phyloP scores from a whole-genome alignment of 805 yeast genomes.

The Starmerella kuoi region DNA sequence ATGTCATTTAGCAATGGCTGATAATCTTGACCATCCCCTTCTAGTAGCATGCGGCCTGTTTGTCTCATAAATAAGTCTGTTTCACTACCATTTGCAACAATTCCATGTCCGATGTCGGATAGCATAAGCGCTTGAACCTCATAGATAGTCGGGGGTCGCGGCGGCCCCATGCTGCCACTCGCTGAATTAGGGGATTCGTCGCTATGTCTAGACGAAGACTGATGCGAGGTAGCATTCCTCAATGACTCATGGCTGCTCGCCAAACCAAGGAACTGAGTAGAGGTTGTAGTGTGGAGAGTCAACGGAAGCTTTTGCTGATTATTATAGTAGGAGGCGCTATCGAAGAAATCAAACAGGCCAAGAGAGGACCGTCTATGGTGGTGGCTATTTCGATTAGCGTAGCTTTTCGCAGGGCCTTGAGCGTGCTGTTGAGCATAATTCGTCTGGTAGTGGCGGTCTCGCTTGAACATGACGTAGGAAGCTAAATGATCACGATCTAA shows the following conservation, averaged over 20 bases:
- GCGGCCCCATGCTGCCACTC: conserved; percentile 8
- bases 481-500: conserved; percentile 26
- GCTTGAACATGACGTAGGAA: conserved; percentile 19
- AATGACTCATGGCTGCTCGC: conserved; percentile 17
- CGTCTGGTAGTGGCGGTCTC: conserved; percentile 19
- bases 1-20: conserved; percentile 21
- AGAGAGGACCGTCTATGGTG: conserved; percentile 18
- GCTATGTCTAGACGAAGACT: background rate
- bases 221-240: background rate
- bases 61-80: conserved; percentile 27
- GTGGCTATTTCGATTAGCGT: conserved; percentile 9
- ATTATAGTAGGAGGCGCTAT: conserved; percentile 1
- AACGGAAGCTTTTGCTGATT: conserved; percentile 9
- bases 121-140: conserved; percentile 23
- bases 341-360: conserved; percentile 21
- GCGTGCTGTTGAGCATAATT: conserved; percentile 9
- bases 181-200: background rate
- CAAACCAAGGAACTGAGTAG: conserved; percentile 17
- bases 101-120: conserved; percentile 26
- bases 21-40: conserved; percentile 20
- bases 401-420: background rate
- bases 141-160: conserved; percentile 10
- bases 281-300: conserved; percentile 17
- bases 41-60: conserved; percentile 24
- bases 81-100: conserved; percentile 27